A percentile compares a stretch with the other conserved stretches of the same genome.
Conservation (phyloP, 108 stramenopile species). For the Aurantiochytrium sp. region DNA sequence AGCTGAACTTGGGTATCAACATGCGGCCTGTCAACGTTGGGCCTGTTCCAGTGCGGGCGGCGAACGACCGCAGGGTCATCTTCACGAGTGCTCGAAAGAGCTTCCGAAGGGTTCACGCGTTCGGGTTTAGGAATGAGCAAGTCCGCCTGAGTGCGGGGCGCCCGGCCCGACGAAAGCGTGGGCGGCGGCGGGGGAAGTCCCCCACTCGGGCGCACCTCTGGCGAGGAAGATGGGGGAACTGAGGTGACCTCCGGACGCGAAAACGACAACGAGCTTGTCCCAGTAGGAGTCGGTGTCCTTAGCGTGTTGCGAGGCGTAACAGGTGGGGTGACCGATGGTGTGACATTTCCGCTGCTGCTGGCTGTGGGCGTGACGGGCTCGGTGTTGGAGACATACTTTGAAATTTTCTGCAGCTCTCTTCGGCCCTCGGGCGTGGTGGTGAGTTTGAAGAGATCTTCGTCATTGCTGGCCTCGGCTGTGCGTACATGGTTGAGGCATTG, state of each 20-base stretch:
- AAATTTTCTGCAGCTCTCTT: not conserved
- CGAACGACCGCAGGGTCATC: no score
- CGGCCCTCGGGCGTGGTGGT: not conserved
- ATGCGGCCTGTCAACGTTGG: no score
- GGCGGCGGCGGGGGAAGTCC: not conserved
- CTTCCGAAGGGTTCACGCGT: not conserved
- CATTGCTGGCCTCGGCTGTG: not conserved
- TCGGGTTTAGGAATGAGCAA: not conserved
- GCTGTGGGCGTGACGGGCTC: not conserved
- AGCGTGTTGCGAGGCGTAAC: not conserved
- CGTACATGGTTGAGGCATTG: slow-evolving; percentile 12
- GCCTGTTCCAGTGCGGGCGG: no score
- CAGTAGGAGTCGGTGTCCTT: not conserved
- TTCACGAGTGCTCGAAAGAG: no score
- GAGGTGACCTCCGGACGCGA: not conserved
- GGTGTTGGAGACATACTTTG: not conserved
- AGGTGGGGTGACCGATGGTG: not conserved
- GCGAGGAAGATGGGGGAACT: not conserved
- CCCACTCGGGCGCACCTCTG: no score
- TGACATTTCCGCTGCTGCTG: not conserved
- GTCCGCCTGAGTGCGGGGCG: not conserved
- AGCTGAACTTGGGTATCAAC: no score
- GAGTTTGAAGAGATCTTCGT: not conserved
- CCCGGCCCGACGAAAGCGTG: not conserved
- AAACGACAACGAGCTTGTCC: not conserved